Evolutionary conservation across 768 basidiomycete species (phyloP), one percentile per base, ranked within the genome.

Genomic region (Glaciozyma martinii): DNA sequence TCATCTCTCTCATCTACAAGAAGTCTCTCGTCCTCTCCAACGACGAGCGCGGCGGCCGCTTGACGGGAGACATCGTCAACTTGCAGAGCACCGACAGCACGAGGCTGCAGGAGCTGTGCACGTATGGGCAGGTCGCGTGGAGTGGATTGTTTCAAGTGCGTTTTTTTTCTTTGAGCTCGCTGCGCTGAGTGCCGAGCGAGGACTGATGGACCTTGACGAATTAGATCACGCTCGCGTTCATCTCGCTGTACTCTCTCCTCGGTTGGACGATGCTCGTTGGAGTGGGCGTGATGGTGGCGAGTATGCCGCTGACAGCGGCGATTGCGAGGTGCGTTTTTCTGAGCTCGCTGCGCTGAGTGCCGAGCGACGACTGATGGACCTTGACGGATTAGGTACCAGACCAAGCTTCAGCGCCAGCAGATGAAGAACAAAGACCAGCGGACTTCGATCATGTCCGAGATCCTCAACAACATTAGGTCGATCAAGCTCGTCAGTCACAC

Each of bases 21-120:
- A 95, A 97, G 75, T 82, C 90, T 0, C 80, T 98, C 27, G 81
- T 89, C 5, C 82, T 98, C 13, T 89, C 88, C 3, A 91, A 87
- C 71, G 88, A 90, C 63, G 91, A 90, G 72, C 84, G 87, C 7
- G 81, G 82, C 15, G 78, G 77, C 7, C 84, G 89, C 49, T 82
- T 88, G 0, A 84, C 89, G 0, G 93, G 94, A 1, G 92, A 95
- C 74, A 92, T 95, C 43, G 90, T 95, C 67, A 97, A 95, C 74
- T 77, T 94, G 40, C 92, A 93, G 86, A 87, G 86, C 12, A 73
- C 74, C 47, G 72, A 73, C 56, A 60, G 68, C 16, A 71, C 68
- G 3, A 63, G 74, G 1, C 64, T 74, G 9, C 71, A 71, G 25
- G 72, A 73, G 44, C 44, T 68, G 15, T 71, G 72, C 56, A 70